A percentile compares a stretch with the other conserved stretches of the same genome.
Evolutionary conservation across 2,329 filamentous ascomycete genomes (phyloP).

Genomic region (Diaporthe velutina): DNA sequence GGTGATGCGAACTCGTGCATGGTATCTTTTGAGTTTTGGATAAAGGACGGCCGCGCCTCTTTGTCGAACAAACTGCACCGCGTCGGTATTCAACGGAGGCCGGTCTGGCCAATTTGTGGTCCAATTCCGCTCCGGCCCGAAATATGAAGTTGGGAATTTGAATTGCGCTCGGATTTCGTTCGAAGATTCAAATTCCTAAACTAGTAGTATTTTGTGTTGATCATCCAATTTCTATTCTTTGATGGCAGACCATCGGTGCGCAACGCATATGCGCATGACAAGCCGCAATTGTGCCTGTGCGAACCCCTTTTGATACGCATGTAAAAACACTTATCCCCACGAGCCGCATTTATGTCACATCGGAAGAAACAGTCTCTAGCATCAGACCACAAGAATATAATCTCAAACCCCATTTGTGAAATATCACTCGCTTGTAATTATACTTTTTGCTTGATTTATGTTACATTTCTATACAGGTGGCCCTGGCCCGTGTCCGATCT

Average conservation of each 20-base stretch:
- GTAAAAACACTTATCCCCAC: neutral
- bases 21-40: neutral
- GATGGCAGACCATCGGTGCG: neutral
- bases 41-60: neutral
- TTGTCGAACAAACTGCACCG: too few relatives aligned
- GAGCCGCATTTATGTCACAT: neutral
- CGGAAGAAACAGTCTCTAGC: neutral
- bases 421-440: neutral
- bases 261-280: neutral
- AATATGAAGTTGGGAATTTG: neutral
- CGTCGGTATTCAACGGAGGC: too few relatives aligned
- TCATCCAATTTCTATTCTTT: neutral
- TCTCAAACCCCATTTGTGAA: neutral
- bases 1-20: neutral
- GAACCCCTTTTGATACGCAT: neutral
- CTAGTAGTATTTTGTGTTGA: neutral
- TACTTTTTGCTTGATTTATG: neutral
- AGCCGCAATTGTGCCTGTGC: too few relatives aligned
- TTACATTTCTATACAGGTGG: slow-evolving; percentile 4
- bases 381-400: neutral
- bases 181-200: neutral
- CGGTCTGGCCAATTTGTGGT: too few relatives aligned
- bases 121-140: neutral
- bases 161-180: neutral
- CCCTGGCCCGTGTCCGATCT: neutral